Conservation (phyloP, 768 basidiomycete genomes). For the Mycena metata region DNA sequence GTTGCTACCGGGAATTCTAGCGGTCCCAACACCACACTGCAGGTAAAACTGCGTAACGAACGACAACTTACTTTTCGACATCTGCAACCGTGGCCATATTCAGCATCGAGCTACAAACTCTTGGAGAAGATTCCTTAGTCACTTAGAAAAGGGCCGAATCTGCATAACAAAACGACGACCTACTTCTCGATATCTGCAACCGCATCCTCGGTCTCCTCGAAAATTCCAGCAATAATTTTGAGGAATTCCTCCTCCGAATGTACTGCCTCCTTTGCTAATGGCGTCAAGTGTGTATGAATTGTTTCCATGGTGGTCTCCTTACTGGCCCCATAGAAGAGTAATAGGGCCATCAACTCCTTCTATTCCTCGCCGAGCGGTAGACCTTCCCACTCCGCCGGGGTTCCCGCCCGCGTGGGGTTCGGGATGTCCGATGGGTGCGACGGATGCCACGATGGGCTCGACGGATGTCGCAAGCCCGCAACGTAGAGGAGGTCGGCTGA, state of each 20-base stretch:
- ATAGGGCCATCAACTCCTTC: conserved; percentile 20
- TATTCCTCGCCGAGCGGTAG: conserved; percentile 8
- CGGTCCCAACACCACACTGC: too few relatives aligned
- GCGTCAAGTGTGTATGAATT: conserved; percentile 48
- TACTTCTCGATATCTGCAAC: neutral
- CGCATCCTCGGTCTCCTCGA: conserved; percentile 24
- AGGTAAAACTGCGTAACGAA: too few relatives aligned
- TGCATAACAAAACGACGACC: too few relatives aligned
- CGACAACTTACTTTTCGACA: too few relatives aligned
- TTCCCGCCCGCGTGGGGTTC: too few relatives aligned
- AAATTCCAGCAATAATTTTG: conserved; percentile 10
- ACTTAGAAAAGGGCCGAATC: too few relatives aligned
- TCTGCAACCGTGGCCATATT: too few relatives aligned
- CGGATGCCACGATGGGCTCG: too few relatives aligned
- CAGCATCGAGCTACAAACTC: too few relatives aligned
- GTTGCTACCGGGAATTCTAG: too few relatives aligned
- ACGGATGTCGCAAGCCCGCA: conserved; percentile 9
- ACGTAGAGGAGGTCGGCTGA: conserved; percentile 1
- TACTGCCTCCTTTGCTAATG: conserved; percentile 45
- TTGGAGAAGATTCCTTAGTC: too few relatives aligned
- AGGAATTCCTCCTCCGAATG: conserved; percentile 32
- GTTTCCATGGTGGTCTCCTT: conserved; percentile 21
- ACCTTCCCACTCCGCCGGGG: conserved; percentile 9
- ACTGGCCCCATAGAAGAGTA: conserved; percentile 21
- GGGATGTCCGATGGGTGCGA: too few relatives aligned